Percentiles rank a stretch among this genome's conserved stretches.
phyloP scores from a whole-genome alignment of 2,329 filamentous ascomycete genomes.

The Ophiostoma himal-ulmi region DNA sequence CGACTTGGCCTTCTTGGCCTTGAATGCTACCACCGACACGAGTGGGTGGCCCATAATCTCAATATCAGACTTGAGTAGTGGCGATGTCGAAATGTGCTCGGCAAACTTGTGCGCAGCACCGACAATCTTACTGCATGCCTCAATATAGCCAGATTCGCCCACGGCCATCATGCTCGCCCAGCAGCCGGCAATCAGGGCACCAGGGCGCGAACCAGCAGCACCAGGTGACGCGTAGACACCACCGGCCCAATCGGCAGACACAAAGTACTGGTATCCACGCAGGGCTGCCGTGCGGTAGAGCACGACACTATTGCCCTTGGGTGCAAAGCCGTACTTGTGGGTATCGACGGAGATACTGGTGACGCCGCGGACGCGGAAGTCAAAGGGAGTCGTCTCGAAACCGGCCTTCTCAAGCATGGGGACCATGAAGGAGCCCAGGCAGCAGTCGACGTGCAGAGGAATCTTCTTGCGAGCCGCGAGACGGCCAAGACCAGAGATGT shows the following conservation, averaged over 20 bases:
- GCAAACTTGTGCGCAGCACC: constrained; percentile 78
- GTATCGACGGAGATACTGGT: constrained; percentile 96
- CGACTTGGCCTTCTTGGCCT: constrained; percentile 46
- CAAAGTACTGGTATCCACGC: constrained; percentile 91
- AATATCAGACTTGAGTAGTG: constrained; percentile 64
- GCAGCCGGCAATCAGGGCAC: constrained; percentile 89
- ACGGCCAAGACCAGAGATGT: constrained; percentile 78
- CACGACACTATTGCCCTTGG: constrained; percentile 91
- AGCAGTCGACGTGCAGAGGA: constrained; percentile 95
- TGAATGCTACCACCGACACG: constrained; percentile 84
- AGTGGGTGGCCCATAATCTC: constrained; percentile 77
- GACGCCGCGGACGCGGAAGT: constrained; percentile 90
- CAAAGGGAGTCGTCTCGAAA: constrained; percentile 81
- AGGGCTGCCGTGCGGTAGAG: constrained; percentile 77
- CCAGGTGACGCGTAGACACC: constrained; percentile 93
- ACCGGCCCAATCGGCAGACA: constrained; percentile 89
- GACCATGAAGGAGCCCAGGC: constrained; percentile 89
- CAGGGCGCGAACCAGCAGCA: constrained; percentile 85
- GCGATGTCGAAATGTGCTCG: constrained; percentile 63
- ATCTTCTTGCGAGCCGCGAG: constrained; percentile 74
- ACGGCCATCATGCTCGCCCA: constrained; percentile 89
- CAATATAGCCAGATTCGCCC: constrained; percentile 81
- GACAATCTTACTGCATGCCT: constrained; percentile 82
- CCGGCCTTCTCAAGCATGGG: constrained; percentile 90
- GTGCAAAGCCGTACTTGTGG: constrained; percentile 98